Conservation (phyloP, 192 early-diverging fungal species). For the Coemansia sp. region DNA sequence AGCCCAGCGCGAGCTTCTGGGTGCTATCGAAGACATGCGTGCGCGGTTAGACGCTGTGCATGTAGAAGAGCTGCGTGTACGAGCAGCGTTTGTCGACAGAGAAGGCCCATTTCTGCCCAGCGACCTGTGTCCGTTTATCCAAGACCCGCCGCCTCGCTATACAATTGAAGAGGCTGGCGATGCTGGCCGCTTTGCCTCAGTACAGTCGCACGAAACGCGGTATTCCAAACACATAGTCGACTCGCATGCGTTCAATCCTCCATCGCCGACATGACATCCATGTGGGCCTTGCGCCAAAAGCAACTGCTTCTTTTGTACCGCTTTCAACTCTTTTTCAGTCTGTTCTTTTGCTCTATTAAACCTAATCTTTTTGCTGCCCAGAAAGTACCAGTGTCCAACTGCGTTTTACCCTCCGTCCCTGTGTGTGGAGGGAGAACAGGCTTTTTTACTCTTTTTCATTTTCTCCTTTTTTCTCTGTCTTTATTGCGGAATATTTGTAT, state of each 20-base stretch:
- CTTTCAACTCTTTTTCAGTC: background rate
- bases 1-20: conserved; percentile 31
- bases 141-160: conserved; percentile 50
- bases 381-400: no score
- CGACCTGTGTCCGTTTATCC: conserved; percentile 55
- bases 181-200: conserved; percentile 33
- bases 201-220: conserved; percentile 50
- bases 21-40: conserved; percentile 45
- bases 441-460: conserved; percentile 3
- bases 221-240: conserved; percentile 20
- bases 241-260: background rate
- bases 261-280: background rate
- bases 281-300: background rate
- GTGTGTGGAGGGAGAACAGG: background rate
- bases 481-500: conserved; percentile 18
- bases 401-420: background rate
- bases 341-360: background rate
- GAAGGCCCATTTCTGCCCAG: conserved; percentile 48
- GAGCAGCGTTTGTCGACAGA: conserved; percentile 43
- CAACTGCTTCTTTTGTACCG: background rate
- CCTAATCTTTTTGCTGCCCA: background rate
- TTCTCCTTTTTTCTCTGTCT: conserved; percentile 1
- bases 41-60: conserved; percentile 33
- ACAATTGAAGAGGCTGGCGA: conserved; percentile 40
- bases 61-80: conserved; percentile 30